Conservation (phyloP, 495 filamentous ascomycete species). For the Filosporella fistucella region DNA sequence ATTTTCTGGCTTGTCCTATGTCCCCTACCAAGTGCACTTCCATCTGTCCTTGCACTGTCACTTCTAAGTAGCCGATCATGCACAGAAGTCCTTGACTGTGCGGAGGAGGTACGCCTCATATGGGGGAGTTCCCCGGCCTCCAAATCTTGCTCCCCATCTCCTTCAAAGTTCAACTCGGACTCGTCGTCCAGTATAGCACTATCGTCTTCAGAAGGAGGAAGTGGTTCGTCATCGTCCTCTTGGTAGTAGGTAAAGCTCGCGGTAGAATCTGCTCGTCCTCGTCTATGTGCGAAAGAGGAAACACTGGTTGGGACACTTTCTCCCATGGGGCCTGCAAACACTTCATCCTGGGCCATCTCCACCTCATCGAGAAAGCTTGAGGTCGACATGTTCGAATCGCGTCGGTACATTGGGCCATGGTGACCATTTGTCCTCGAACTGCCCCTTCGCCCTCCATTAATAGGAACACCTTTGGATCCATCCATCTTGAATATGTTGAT, state of each 20-base stretch:
- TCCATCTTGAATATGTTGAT: slow-evolving; percentile 13
- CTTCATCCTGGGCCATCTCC: slow-evolving; percentile 98
- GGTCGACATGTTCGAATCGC: slow-evolving; percentile 74
- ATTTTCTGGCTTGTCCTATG: slow-evolving; percentile 77
- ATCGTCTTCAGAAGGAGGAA: slow-evolving; percentile 21
- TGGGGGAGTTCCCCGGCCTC: slow-evolving; percentile 34
- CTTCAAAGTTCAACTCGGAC: slow-evolving; percentile 18
- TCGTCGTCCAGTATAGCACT: slow-evolving; percentile 22
- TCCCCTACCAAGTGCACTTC: slow-evolving; percentile 49
- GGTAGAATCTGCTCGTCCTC: slow-evolving; percentile 71
- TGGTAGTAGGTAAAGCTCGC: slow-evolving; percentile 90
- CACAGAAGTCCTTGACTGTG: slow-evolving; percentile 46
- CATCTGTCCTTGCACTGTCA: slow-evolving; percentile 55
- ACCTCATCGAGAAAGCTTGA: slow-evolving; percentile 87
- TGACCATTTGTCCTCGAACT: slow-evolving; percentile 18
- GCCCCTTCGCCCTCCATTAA: slow-evolving; percentile 17
- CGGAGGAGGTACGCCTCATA: slow-evolving; percentile 50
- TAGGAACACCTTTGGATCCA: slow-evolving; percentile 15
- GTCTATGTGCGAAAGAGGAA: slow-evolving; percentile 81
- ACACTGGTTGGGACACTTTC: slow-evolving; percentile 91
- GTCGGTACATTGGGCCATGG: slow-evolving; percentile 32
- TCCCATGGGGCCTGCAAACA: slow-evolving; percentile 89
- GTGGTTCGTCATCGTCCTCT: slow-evolving; percentile 31
- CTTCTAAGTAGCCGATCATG: slow-evolving; percentile 68
- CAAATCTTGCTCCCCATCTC: slow-evolving; percentile 30